Evolutionary conservation across 2,329 filamentous ascomycete species (phyloP).

Genomic region (Ophiostoma novo-ulmi): DNA sequence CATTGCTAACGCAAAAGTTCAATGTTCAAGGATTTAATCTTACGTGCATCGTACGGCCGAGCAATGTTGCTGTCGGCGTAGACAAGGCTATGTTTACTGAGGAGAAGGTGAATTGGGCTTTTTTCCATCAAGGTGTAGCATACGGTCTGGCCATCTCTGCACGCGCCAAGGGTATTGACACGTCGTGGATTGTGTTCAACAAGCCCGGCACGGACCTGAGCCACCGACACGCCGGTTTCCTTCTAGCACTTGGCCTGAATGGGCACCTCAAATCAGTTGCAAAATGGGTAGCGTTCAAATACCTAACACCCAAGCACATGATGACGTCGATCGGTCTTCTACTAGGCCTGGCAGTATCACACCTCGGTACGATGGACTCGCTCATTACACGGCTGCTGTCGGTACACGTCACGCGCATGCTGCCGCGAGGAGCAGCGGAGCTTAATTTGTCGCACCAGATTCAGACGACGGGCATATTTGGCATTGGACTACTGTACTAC

Average conservation of each 20-base stretch:
- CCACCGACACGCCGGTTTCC: slow-evolving; percentile 91
- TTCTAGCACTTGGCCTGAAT: slow-evolving; percentile 85
- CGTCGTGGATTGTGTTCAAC: slow-evolving; percentile 98
- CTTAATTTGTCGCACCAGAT: slow-evolving; percentile 88
- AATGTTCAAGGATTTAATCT: slow-evolving; percentile 86
- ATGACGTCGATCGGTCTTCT: slow-evolving; percentile 98
- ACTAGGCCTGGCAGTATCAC: slow-evolving; percentile 85
- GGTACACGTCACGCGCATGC: slow-evolving; percentile 91
- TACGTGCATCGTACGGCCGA: slow-evolving; percentile 84
- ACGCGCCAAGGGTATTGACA: slow-evolving; percentile 88
- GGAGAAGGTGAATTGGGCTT: slow-evolving; percentile 97
- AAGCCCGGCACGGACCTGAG: slow-evolving; percentile 81
- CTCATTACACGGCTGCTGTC: slow-evolving; percentile 88
- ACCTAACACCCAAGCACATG: slow-evolving; percentile 96
- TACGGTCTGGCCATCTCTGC: slow-evolving; percentile 86
- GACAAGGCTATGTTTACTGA: slow-evolving; percentile 84
- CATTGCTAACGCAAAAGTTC: slow-evolving; percentile 87
- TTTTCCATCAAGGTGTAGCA: slow-evolving; percentile 95
- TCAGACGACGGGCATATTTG: slow-evolving; percentile 95
- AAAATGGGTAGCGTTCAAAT: slow-evolving; percentile 99
- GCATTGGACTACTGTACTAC: slow-evolving; percentile 89
- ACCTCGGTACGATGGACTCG: slow-evolving; percentile 95
- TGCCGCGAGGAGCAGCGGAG: slow-evolving; percentile 87
- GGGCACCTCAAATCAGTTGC: slow-evolving; percentile 91
- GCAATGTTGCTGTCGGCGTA: slow-evolving; percentile 87